Percentiles rank a stretch among this genome's conserved stretches.
phyloP scores from a whole-genome alignment of 192 early-diverging fungal genomes.

The Backusella parvicylindrica region DNA sequence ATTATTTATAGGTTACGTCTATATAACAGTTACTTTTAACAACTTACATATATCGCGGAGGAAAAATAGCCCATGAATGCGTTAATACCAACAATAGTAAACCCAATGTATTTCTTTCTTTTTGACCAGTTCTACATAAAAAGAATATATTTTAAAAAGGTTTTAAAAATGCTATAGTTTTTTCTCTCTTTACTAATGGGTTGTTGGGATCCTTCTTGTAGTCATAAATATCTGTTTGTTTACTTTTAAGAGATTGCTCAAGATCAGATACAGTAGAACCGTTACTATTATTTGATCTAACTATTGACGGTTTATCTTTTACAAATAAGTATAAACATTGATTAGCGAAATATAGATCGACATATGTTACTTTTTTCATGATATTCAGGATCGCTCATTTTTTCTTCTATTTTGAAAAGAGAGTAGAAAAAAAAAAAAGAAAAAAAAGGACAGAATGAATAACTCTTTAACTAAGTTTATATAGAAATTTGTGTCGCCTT shows the following conservation, averaged over 20 bases:
- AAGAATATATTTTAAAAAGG: neutral
- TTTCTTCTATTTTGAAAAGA: neutral
- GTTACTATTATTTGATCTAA: neutral
- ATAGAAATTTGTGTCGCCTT: neutral
- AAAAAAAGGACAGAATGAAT: neutral
- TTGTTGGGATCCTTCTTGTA: conserved; percentile 6
- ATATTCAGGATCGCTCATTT: neutral
- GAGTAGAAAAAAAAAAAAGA: neutral
- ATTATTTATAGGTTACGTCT: neutral
- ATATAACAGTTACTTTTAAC: neutral
- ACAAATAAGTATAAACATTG: neutral
- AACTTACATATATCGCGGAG: conserved; percentile 15
- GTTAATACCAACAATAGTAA: conserved; percentile 8
- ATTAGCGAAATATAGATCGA: neutral
- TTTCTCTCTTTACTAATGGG: conserved; percentile 4
- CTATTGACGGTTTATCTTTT: neutral
- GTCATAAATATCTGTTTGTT: neutral
- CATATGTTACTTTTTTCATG: neutral
- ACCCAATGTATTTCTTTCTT: neutral
- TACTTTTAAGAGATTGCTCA: neutral
- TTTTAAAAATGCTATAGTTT: neutral
- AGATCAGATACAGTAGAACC: neutral
- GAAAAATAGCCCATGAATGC: conserved; percentile 28
- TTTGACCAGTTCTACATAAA: conserved; percentile 16
- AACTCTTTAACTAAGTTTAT: neutral